These are phyloP conservation scores for Citeromyces hawaiiensis DNA, from an alignment of 1,139 yeast genomes.

Conservation along the genomic window DNA sequence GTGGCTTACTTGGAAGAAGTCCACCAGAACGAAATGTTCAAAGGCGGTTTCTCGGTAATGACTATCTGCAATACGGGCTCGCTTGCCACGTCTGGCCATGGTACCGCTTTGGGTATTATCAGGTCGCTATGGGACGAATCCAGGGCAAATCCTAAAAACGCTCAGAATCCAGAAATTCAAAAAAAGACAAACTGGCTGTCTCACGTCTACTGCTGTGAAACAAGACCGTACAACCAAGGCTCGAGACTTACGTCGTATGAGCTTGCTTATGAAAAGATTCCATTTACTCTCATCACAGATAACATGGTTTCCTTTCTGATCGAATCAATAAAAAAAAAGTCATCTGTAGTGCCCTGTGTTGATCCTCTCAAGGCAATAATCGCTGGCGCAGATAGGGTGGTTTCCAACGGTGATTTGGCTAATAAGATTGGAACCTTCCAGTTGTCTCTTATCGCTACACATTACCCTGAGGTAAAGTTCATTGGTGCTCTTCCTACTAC, in stretches of 20 bases:
- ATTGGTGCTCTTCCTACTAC: constrained; percentile 94
- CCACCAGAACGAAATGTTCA: constrained; percentile 21
- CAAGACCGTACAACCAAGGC: constrained; percentile 95
- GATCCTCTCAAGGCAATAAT: constrained; percentile 75
- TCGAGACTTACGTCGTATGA: constrained; percentile 89
- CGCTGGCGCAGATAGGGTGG: constrained; percentile 98
- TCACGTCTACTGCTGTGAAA: constrained; percentile 81
- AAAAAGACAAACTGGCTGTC: constrained; percentile 27
- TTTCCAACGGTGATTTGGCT: constrained; percentile 86
- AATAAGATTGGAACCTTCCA: constrained; percentile 96
- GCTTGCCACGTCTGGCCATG: constrained; percentile 93
- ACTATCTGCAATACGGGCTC: constrained; percentile 87
- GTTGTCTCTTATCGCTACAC: constrained; percentile 54
- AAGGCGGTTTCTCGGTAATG: constrained; percentile 63
- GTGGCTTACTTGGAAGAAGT: constrained; percentile 39
- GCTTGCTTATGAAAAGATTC: constrained; percentile 71
- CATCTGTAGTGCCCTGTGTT: constrained; percentile 12
- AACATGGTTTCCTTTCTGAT: constrained; percentile 82
- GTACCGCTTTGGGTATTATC: constrained; percentile 89
- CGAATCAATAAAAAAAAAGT: constrained; percentile 13
- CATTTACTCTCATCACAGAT: constrained; percentile 81
- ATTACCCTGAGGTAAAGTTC: constrained; percentile 47
- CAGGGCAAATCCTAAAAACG: constrained; percentile 10
- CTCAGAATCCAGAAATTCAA: constrained; percentile 12
- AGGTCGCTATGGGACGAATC: constrained; percentile 49